Evolutionary conservation across 2,329 filamentous ascomycete species (phyloP).

Genomic region (Alternaria viburni): DNA sequence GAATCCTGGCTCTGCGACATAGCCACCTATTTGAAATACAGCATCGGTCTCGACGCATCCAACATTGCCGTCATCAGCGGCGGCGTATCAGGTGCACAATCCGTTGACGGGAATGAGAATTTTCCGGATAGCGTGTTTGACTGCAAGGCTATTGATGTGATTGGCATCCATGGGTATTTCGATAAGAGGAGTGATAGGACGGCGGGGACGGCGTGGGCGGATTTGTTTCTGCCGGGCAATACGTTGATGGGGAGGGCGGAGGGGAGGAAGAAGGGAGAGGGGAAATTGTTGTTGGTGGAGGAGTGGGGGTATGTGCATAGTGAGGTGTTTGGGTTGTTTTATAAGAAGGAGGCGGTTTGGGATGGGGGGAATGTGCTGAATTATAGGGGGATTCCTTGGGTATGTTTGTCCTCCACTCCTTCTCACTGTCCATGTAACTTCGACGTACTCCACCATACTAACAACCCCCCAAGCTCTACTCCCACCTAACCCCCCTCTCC

Average conservation of each 20-base stretch:
- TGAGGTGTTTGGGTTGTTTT: conserved; percentile 25
- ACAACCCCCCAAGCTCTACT: conserved; percentile 34
- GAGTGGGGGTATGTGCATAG: conserved; percentile 41
- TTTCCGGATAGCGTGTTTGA: conserved; percentile 42
- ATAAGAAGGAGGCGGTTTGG: conserved; percentile 42
- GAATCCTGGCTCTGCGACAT: conserved; percentile 47
- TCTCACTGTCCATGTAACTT: no score
- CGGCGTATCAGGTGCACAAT: conserved; percentile 41
- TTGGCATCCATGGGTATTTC: conserved; percentile 45
- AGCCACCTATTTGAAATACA: conserved; percentile 40
- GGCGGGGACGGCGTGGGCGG: conserved; percentile 43
- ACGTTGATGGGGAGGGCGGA: conserved; percentile 38
- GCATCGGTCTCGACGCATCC: conserved; percentile 30
- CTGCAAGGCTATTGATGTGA: conserved; percentile 42
- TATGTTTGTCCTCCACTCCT: conserved; percentile 3
- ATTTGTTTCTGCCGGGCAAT: conserved; percentile 43
- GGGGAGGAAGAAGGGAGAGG: conserved; percentile 29
- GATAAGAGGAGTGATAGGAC: conserved; percentile 27
- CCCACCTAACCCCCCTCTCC: conserved; percentile 32
- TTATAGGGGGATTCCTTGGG: conserved; percentile 46
- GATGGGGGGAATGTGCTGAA: conserved; percentile 47
- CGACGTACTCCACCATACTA: not conserved
- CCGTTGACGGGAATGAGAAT: conserved; percentile 32
- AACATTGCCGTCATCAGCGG: conserved; percentile 46
- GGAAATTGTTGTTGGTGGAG: conserved; percentile 44